Percentiles rank a stretch among this genome's conserved stretches.
Evolutionary conservation across 352 stramenopile species (phyloP).

Genomic region (Pythium aristosporum): DNA sequence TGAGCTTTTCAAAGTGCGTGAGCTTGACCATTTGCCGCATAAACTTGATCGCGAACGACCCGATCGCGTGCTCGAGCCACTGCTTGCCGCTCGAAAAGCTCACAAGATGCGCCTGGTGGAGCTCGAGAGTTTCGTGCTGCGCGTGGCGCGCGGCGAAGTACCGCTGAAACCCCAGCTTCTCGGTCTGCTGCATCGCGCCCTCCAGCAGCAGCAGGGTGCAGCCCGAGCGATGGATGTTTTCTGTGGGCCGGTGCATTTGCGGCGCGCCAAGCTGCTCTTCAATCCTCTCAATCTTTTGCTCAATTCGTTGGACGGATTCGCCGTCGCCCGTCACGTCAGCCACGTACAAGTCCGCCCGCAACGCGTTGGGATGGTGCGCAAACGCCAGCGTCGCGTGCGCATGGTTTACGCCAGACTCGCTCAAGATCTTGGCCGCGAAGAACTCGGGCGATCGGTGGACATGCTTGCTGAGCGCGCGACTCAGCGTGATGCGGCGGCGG

Average conservation of each 20-base stretch:
- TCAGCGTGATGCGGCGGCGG: constrained; percentile 65
- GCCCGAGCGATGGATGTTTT: constrained; percentile 59
- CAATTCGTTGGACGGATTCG: constrained; percentile 54
- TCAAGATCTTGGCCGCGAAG: constrained; percentile 65
- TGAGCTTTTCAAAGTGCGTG: constrained; percentile 60
- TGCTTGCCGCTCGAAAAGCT: constrained; percentile 69
- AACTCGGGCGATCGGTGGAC: constrained; percentile 61
- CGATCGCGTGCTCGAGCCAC: constrained; percentile 66
- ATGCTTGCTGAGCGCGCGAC: constrained; percentile 62
- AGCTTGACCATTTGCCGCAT: constrained; percentile 82
- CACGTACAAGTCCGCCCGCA: constrained; percentile 71
- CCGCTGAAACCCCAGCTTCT: constrained; percentile 67
- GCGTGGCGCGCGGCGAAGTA: constrained; percentile 59
- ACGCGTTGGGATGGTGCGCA: constrained; percentile 53
- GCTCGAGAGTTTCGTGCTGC: constrained; percentile 46
- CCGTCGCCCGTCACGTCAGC: constrained; percentile 67
- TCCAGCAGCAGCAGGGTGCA: constrained; percentile 74
- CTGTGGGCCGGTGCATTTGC: constrained; percentile 38
- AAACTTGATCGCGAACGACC: constrained; percentile 66
- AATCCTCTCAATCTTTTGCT: constrained; percentile 60
- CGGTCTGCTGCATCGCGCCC: constrained; percentile 55
- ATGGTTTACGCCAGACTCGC: constrained; percentile 33
- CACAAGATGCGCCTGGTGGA: constrained; percentile 74
- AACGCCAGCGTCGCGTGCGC: constrained; percentile 17
- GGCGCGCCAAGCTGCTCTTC: constrained; percentile 67